These are phyloP conservation scores for Talaromyces sp. DNA, from an alignment of 2,329 filamentous ascomycete species.

Conservation along the genomic window DNA sequence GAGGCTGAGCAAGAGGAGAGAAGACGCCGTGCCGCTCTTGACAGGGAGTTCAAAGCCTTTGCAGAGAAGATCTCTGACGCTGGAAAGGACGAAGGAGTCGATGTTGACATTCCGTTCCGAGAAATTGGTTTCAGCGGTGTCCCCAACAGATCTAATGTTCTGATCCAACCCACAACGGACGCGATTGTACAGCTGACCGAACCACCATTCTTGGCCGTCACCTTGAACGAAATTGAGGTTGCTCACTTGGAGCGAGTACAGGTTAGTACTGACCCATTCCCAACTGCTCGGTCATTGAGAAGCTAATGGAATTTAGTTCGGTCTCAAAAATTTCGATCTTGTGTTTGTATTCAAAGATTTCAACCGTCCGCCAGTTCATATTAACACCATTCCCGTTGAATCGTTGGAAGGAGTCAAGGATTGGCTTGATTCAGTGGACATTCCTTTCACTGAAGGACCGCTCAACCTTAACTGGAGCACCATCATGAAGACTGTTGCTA, in stretches of 20 bases:
- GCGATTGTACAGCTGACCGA: constrained; percentile 96
- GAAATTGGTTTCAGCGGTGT: constrained; percentile 97
- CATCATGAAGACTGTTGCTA: constrained; percentile 98
- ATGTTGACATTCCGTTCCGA: constrained; percentile 93
- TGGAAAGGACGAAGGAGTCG: constrained; percentile 80
- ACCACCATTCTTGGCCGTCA: constrained; percentile 92
- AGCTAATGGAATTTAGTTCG: constrained; percentile 56
- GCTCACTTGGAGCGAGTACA: constrained; percentile 92
- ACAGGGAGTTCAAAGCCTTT: constrained; percentile 92
- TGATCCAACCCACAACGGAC: constrained; percentile 93
- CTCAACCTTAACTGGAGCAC: constrained; percentile 98
- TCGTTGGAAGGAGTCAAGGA: constrained; percentile 93
- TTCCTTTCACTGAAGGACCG: constrained; percentile 87
- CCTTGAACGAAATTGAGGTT: constrained; percentile 90
- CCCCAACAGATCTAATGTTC: constrained; percentile 89
- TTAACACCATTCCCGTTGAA: constrained; percentile 98
- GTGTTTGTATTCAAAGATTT: constrained; percentile 99
- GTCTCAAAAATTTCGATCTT: constrained; percentile 97
- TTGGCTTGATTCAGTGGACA: constrained; percentile 93
- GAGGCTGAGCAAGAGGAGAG: constrained; percentile 97
- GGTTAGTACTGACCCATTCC: constrained; percentile 24
- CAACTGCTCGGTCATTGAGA: not conserved
- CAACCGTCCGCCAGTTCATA: constrained; percentile 77
- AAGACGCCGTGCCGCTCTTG: constrained; percentile 80
- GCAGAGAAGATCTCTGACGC: constrained; percentile 97